Evolutionary conservation across 768 basidiomycete species (phyloP).

Genomic region (Psilocybe azurescens): DNA sequence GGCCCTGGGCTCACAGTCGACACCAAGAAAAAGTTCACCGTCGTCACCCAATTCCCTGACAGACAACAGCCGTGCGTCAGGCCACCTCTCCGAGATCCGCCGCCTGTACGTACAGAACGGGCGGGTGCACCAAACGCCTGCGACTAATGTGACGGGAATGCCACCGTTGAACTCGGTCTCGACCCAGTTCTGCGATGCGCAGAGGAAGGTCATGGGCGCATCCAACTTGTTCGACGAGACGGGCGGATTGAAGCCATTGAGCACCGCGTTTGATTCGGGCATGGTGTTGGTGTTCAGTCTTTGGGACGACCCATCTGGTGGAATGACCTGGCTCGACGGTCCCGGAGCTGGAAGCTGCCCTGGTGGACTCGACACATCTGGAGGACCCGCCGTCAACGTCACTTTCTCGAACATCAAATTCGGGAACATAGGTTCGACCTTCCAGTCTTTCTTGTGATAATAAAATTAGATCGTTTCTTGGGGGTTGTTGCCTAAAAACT

Average conservation of each 20-base stretch:
- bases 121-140: slow-evolving; percentile 49
- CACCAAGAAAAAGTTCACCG: slow-evolving; percentile 53
- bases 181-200: slow-evolving; percentile 48
- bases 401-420: slow-evolving; percentile 21
- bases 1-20: slow-evolving; percentile 50
- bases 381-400: slow-evolving; percentile 16
- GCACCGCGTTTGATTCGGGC: slow-evolving; percentile 43
- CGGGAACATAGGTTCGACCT: slow-evolving; percentile 12
- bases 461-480: not conserved
- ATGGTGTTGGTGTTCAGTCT: slow-evolving; percentile 50
- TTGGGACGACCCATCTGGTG: slow-evolving; percentile 17
- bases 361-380: slow-evolving; percentile 19
- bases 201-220: slow-evolving; percentile 54
- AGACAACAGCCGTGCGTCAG: slow-evolving; percentile 41
- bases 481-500: no score
- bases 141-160: slow-evolving; percentile 46
- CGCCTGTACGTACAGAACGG: slow-evolving; percentile 58
- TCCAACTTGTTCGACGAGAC: slow-evolving; percentile 47
- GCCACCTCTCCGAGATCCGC: slow-evolving; percentile 54
- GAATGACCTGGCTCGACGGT: slow-evolving; percentile 19
- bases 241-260: slow-evolving; percentile 45
- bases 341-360: slow-evolving; percentile 22
- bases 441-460: not conserved
- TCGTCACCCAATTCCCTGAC: slow-evolving; percentile 62
- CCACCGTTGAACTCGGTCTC: slow-evolving; percentile 48